These are phyloP conservation scores for Vitis hybrid DNA, from an alignment of 177 flowering plant genomes.

Conservation along the genomic window DNA sequence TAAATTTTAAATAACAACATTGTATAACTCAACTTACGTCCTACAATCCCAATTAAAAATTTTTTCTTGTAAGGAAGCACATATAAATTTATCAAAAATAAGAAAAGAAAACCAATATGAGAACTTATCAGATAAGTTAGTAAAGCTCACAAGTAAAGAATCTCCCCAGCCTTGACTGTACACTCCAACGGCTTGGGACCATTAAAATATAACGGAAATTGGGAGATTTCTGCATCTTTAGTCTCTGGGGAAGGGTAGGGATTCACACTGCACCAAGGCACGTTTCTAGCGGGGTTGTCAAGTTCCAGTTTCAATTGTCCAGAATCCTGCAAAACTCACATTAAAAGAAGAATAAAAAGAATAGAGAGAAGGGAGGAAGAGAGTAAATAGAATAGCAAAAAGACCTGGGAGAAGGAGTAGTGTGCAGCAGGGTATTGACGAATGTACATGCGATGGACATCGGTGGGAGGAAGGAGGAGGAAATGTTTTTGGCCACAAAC, in stretches of 20 bases:
- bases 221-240: conserved; percentile 35
- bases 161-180: conserved; percentile 86
- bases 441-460: conserved; percentile 82
- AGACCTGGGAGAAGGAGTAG: conserved; percentile 58
- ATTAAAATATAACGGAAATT: conserved; percentile 69
- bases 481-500: conserved; percentile 87
- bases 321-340: conserved; percentile 38
- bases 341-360: background rate
- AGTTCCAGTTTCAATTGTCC: conserved; percentile 63
- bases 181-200: conserved; percentile 85
- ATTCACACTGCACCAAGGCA: conserved; percentile 94
- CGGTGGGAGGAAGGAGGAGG: conserved; percentile 86
- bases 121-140: background rate
- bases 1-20: too few species aligned
- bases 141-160: conserved; percentile 79
- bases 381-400: background rate
- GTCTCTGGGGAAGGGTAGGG: conserved; percentile 65
- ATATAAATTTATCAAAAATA: background rate
- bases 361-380: background rate
- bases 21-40: too few species aligned
- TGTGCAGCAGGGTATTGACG: conserved; percentile 70
- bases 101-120: background rate
- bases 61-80: too few species aligned
- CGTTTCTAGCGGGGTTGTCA: conserved; percentile 63
- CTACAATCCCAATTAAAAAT: too few species aligned